These are phyloP conservation scores for Camellia japonica DNA, from an alignment of 148 eudicot genomes.

Conservation along the genomic window DNA sequence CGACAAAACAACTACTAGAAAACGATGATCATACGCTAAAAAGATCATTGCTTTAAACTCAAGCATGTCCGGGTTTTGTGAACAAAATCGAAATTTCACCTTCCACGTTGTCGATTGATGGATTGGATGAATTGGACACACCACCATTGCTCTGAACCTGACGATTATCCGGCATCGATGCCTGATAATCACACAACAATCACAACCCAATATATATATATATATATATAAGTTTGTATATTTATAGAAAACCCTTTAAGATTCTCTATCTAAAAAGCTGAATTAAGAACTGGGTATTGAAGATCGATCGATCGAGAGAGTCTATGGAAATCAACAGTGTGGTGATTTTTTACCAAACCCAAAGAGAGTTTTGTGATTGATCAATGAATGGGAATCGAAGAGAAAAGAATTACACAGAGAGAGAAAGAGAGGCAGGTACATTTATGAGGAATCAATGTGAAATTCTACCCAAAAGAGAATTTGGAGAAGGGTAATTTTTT, in stretches of 20 bases:
- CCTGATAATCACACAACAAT: background rate
- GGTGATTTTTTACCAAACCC: background rate
- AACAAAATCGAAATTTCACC: slow-evolving; percentile 32
- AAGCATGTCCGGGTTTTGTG: background rate
- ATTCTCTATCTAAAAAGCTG: slow-evolving; percentile 9
- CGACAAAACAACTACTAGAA: background rate
- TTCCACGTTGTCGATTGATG: slow-evolving; percentile 34
- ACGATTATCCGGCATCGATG: slow-evolving; percentile 58
- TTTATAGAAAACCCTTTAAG: background rate
- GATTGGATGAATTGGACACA: slow-evolving; percentile 20
- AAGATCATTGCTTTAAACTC: slow-evolving; percentile 11
- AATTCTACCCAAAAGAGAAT: background rate
- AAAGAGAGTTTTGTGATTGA: slow-evolving; percentile 9
- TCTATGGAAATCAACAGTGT: background rate
- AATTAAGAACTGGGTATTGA: background rate
- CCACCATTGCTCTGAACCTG: slow-evolving; percentile 47
- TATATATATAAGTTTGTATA: background rate
- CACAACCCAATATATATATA: background rate
- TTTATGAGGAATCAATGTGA: slow-evolving; percentile 9
- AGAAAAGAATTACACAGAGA: background rate
- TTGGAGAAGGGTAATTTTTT: no score
- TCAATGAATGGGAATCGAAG: background rate
- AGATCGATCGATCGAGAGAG: background rate
- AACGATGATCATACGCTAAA: slow-evolving; percentile 6
- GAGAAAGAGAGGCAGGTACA: background rate